A percentile compares a stretch with the other conserved stretches of the same genome.
Evolutionary conservation across 2,329 filamentous ascomycete genomes (phyloP).

Genomic region (Alternaria metachromatica): DNA sequence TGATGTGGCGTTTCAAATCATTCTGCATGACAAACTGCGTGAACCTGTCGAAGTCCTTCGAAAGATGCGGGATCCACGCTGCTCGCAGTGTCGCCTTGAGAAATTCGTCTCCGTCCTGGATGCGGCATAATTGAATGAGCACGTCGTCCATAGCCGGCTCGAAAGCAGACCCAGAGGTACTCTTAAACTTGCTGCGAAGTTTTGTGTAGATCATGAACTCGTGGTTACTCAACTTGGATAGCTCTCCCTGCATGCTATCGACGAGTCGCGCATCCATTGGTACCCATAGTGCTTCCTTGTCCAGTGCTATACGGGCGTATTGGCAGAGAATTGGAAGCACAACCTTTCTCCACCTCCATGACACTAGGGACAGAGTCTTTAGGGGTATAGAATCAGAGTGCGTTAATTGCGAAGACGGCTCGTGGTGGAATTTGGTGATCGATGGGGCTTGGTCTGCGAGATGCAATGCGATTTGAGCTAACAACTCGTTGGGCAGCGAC

Average conservation of each 20-base stretch:
- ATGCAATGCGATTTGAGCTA: slow-evolving; percentile 43
- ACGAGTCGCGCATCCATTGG: slow-evolving; percentile 42
- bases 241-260: slow-evolving; percentile 42
- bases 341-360: slow-evolving; percentile 41
- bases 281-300: slow-evolving; percentile 41
- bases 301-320: slow-evolving; percentile 35
- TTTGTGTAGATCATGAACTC: slow-evolving; percentile 43
- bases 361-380: slow-evolving; percentile 43
- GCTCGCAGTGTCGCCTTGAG: slow-evolving; percentile 30
- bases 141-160: slow-evolving; percentile 41
- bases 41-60: slow-evolving; percentile 28
- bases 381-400: slow-evolving; percentile 27
- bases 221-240: slow-evolving; percentile 40
- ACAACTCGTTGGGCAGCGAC: slow-evolving; percentile 45
- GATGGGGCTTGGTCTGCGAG: slow-evolving; percentile 43
- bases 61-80: slow-evolving; percentile 44
- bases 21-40: slow-evolving; percentile 25
- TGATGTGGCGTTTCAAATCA: slow-evolving; percentile 48
- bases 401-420: slow-evolving; percentile 39
- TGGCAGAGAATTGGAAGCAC: slow-evolving; percentile 42
- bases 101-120: slow-evolving; percentile 41
- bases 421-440: slow-evolving; percentile 38
- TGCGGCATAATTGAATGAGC: slow-evolving; percentile 41
- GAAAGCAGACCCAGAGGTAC: slow-evolving; percentile 35
- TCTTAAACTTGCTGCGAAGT: slow-evolving; percentile 44